Base-by-base conservation (phyloP, 2,329 filamentous ascomycete genomes). In the Acrodontium crateriforme region DNA sequence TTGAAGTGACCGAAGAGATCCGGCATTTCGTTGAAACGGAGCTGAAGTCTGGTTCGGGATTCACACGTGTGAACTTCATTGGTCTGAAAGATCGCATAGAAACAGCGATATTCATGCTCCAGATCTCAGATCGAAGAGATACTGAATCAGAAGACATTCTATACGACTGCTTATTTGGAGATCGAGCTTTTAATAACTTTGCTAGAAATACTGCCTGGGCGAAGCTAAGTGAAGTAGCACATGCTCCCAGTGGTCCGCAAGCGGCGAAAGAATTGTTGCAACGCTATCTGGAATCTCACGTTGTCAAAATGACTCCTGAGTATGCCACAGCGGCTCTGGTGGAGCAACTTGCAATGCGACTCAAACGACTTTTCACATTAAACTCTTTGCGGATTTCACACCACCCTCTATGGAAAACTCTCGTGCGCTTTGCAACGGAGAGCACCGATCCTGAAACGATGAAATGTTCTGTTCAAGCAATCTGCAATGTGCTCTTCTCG, bases 161-260 rank as follows among this genome's bases (percentile, higher is more conserved):
- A 2, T 92, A 82, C 81, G 62, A 76, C 31, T 60, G 76, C 20
- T 61, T 89, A 15, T 71, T 92, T 25, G 78, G 82, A 9, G 60
- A 65, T 4, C 55, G 63, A 20, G 71, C 74, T 3, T 55, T 72
- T 3, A 70, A 67, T 14, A 55, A 63, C 3, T 63, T 68, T 6
- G 73, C 80, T 34, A 66, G 79, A 30, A 66, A 70, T 34, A 58
- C 63, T 9, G 77, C 74, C 1, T 92, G 84, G 84, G 58, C 67
- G 15, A 67, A 76, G 31, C 53, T 87, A 28, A 65, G 9, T 10
- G 13, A 9, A 4, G 12, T 70, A 48, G 40, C 42, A 11, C 55
- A 64, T 13, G 52, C 61, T 16, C 59, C 54, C 36, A 56, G 56
- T 24, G 13, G 16, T 9, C 13, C 14, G 5, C 6, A 12, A 6